Evolutionary conservation across 306 rosid species (phyloP).

Genomic region (Neltuma alba): DNA sequence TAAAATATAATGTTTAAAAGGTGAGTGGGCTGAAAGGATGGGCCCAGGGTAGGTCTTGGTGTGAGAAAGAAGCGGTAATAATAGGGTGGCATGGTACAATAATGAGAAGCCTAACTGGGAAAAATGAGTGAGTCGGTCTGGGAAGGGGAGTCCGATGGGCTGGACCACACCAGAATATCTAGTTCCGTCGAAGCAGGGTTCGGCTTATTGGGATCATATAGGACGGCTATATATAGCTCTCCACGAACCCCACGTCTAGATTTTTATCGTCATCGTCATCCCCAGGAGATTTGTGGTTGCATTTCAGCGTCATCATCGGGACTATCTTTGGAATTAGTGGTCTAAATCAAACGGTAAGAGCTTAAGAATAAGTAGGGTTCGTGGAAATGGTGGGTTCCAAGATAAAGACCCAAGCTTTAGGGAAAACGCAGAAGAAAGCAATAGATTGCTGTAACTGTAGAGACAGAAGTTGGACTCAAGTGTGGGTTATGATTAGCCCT

Average conservation of each 20-base stretch:
- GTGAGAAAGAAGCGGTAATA: conserved; percentile 11
- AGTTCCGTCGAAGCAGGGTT: background rate
- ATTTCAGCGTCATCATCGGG: background rate
- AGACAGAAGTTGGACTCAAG: background rate
- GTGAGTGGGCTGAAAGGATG: conserved; percentile 20
- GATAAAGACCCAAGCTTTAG: background rate
- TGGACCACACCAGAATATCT: conserved; percentile 24
- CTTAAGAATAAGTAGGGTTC: background rate
- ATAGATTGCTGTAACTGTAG: background rate
- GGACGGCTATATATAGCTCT: conserved; percentile 3
- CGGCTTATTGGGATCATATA: background rate
- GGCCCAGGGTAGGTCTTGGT: conserved; percentile 30
- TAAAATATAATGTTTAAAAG: background rate
- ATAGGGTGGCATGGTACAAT: background rate
- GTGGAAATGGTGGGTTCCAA: background rate
- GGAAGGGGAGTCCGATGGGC: conserved; percentile 2
- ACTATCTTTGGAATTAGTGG: background rate
- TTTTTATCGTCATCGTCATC: too few relatives aligned
- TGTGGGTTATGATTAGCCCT: background rate
- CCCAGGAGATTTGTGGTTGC: too few relatives aligned
- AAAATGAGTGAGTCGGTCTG: background rate
- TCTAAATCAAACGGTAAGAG: too few relatives aligned
- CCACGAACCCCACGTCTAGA: background rate
- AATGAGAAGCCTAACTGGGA: background rate
- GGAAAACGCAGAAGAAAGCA: background rate